A percentile compares a stretch with the other conserved stretches of the same genome.
Evolutionary conservation across 2,329 filamentous ascomycete genomes (phyloP).

Genomic region (Fusarium buharicum): DNA sequence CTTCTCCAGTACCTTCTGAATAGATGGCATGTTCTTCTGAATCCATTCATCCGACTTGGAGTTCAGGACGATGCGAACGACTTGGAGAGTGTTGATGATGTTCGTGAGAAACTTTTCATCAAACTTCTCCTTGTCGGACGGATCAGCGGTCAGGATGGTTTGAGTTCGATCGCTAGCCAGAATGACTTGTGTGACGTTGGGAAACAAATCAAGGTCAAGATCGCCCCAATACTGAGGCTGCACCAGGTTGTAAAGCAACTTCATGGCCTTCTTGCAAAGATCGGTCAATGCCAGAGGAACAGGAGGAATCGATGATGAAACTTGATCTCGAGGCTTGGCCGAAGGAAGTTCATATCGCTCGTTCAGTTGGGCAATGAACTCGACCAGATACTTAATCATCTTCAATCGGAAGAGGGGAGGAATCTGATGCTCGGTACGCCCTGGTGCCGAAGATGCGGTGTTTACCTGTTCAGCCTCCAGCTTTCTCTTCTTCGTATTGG

Average conservation of each 20-base stretch:
- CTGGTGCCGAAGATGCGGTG: constrained; percentile 64
- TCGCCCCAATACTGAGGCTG: constrained; percentile 92
- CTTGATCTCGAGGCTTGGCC: constrained; percentile 69
- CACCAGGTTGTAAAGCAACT: constrained; percentile 83
- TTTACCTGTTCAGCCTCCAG: constrained; percentile 70
- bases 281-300: constrained; percentile 72
- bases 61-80: constrained; percentile 88
- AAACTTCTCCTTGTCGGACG: constrained; percentile 74
- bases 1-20: constrained; percentile 92
- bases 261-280: constrained; percentile 85
- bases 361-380: constrained; percentile 90
- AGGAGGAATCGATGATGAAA: constrained; percentile 54
- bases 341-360: constrained; percentile 85
- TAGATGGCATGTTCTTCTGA: constrained; percentile 75
- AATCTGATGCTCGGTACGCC: constrained; percentile 74
- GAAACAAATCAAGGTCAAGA: constrained; percentile 89
- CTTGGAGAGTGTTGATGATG: constrained; percentile 93
- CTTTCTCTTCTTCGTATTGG: constrained; percentile 78
- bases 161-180: constrained; percentile 82
- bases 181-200: constrained; percentile 88
- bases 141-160: constrained; percentile 67
- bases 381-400: constrained; percentile 93
- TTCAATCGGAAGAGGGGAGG: constrained; percentile 74
- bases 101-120: constrained; percentile 86
- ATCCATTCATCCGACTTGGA: constrained; percentile 93